Evolutionary conservation across 2,329 filamentous ascomycete genomes (phyloP).

Genomic region (Fusarium anguioides): DNA sequence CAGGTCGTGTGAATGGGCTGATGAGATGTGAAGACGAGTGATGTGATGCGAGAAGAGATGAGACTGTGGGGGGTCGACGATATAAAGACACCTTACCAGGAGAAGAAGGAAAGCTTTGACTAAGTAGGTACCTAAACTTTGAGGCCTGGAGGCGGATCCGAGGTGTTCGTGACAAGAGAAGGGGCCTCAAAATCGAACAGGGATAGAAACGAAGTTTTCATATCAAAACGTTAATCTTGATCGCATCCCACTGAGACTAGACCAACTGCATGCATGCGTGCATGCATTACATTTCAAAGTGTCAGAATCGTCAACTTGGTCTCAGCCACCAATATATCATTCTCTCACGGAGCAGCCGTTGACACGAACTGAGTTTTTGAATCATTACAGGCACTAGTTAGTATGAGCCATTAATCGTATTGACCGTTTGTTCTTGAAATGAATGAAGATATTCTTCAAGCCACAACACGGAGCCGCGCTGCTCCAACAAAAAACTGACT

Average conservation of each 20-base stretch:
- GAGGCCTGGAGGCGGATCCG: constrained; percentile 41
- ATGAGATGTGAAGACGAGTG: constrained; percentile 24
- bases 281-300: not conserved
- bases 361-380: not conserved
- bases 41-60: constrained; percentile 28
- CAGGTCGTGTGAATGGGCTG: constrained; percentile 18
- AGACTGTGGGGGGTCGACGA: constrained; percentile 36
- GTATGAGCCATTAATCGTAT: not conserved
- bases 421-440: not conserved
- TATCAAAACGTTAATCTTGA: not conserved
- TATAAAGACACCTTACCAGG: constrained; percentile 17
- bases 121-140: too few species aligned
- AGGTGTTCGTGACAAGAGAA: constrained; percentile 39
- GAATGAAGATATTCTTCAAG: constrained; percentile 12
- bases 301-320: constrained; percentile 13
- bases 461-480: constrained; percentile 31
- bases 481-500: constrained; percentile 11
- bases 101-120: constrained; percentile 13
- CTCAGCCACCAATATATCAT: constrained; percentile 3
- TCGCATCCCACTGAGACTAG: constrained; percentile 9
- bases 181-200: constrained; percentile 34
- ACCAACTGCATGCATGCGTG: not conserved
- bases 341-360: constrained; percentile 8
- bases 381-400: not conserved
- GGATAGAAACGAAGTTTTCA: not conserved